Evolutionary conservation across 2,329 filamentous ascomycete genomes (phyloP).

Genomic region (Fusarium sp.): DNA sequence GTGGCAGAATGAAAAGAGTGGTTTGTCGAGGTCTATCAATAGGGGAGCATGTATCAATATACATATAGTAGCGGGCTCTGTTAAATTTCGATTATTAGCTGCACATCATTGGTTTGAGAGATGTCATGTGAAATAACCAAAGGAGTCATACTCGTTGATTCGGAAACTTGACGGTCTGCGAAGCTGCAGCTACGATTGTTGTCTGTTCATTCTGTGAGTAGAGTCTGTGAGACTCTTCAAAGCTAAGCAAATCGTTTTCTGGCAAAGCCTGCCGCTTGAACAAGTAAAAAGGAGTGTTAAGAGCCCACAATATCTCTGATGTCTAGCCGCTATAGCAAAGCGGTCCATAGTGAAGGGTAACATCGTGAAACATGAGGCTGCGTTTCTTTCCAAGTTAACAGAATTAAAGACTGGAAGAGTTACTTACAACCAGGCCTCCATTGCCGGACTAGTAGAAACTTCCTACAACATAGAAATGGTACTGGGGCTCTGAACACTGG

Average conservation of each 20-base stretch:
- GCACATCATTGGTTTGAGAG: not conserved
- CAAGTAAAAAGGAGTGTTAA: not conserved
- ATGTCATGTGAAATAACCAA: not conserved
- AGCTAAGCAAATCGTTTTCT: not conserved
- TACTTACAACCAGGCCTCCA: not conserved
- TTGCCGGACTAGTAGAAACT: not conserved
- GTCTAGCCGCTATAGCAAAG: not conserved
- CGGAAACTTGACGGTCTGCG: not conserved
- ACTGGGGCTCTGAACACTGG: not conserved
- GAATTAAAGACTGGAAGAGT: not conserved
- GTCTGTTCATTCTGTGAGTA: not conserved
- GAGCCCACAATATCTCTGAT: not conserved
- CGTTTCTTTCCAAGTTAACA: not conserved
- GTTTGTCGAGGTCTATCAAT: not conserved
- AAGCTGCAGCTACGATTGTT: not conserved
- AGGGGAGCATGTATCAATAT: not conserved
- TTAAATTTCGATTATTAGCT: not conserved
- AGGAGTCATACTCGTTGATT: not conserved
- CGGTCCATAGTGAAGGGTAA: not conserved
- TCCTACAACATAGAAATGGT: not conserved
- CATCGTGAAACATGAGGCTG: not conserved
- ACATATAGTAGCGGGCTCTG: not conserved
- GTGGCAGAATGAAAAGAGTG: constrained; percentile 4
- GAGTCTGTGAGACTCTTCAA: not conserved
- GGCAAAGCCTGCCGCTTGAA: not conserved